Percentiles rank a stretch among this genome's conserved stretches.
These are phyloP conservation scores for Russula foetens DNA, from an alignment of 768 basidiomycete genomes.

Conservation along the genomic window DNA sequence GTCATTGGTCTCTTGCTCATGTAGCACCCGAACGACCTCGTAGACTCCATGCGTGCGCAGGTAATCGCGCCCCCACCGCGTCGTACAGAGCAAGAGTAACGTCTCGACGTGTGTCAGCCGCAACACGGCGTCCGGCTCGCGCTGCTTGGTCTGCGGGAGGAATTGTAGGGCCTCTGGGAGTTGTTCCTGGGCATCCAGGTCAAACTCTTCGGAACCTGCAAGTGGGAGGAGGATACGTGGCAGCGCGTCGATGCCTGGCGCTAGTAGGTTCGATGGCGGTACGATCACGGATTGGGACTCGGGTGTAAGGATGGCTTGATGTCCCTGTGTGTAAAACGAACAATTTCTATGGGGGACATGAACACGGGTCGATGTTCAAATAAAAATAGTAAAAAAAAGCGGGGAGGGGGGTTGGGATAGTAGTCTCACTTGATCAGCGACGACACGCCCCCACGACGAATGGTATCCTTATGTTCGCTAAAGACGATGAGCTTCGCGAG, in stretches of 20 bases:
- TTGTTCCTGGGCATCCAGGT: conserved; percentile 87
- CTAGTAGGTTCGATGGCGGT: conserved; percentile 45
- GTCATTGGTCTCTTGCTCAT: conserved; percentile 72
- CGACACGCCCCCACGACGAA: conserved; percentile 80
- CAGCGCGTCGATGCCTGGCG: conserved; percentile 77
- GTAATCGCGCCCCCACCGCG: conserved; percentile 79
- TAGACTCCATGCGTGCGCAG: conserved; percentile 79
- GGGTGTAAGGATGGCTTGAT: conserved; percentile 61
- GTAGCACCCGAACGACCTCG: conserved; percentile 69
- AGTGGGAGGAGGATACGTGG: conserved; percentile 83
- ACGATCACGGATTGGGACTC: conserved; percentile 51
- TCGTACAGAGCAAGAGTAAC: conserved; percentile 80
- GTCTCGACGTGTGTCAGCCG: conserved; percentile 86
- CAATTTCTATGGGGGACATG: conserved; percentile 67
- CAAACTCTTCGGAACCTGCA: conserved; percentile 92
- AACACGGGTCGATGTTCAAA: no score
- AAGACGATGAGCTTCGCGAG: conserved; percentile 76
- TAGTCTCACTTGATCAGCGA: conserved; percentile 71
- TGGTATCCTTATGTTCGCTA: conserved; percentile 82
- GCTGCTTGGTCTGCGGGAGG: conserved; percentile 72
- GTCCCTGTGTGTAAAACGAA: conserved; percentile 57
- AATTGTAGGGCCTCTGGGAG: conserved; percentile 82
- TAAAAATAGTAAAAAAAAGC: conserved; percentile 15
- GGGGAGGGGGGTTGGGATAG: neutral
- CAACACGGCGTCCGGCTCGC: conserved; percentile 71